Evolutionary conservation across 1,139 yeast species (phyloP).

Genomic region (Geotrichum phurueaensis): DNA sequence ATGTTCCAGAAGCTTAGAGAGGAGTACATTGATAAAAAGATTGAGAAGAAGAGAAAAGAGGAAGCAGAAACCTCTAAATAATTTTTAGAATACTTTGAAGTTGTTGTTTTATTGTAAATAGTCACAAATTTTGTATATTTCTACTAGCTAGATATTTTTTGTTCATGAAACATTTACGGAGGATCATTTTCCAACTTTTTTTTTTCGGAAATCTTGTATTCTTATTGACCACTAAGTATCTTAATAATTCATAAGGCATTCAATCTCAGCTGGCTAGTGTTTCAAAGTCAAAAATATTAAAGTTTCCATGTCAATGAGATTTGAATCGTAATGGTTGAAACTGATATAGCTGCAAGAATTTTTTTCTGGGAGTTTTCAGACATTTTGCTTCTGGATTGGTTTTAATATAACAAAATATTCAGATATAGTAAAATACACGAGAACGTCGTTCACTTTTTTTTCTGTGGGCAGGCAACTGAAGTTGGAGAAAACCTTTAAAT

Average conservation of each 20-base stretch:
- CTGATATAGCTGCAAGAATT: too few species aligned
- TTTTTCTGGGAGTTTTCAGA: too few species aligned
- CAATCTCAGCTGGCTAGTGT: too few species aligned
- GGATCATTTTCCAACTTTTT: background rate
- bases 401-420: too few species aligned
- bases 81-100: background rate
- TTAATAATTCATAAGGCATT: too few species aligned
- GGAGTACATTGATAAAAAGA: slow-evolving; percentile 29
- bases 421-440: too few species aligned
- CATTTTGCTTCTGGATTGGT: too few species aligned
- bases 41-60: slow-evolving; percentile 3
- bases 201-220: background rate
- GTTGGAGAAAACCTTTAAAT: too few species aligned
- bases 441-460: too few species aligned
- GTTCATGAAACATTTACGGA: background rate
- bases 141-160: background rate
- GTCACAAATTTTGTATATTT: background rate
- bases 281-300: too few species aligned
- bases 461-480: too few species aligned
- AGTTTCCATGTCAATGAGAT: background rate
- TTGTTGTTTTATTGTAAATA: background rate
- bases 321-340: too few species aligned
- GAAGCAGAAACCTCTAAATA: background rate
- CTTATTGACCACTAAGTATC: background rate
- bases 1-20: slow-evolving; percentile 65